These are phyloP conservation scores for Paracorniculantispora psalliotae DNA, from an alignment of 2,329 filamentous ascomycete genomes.

Conservation along the genomic window DNA sequence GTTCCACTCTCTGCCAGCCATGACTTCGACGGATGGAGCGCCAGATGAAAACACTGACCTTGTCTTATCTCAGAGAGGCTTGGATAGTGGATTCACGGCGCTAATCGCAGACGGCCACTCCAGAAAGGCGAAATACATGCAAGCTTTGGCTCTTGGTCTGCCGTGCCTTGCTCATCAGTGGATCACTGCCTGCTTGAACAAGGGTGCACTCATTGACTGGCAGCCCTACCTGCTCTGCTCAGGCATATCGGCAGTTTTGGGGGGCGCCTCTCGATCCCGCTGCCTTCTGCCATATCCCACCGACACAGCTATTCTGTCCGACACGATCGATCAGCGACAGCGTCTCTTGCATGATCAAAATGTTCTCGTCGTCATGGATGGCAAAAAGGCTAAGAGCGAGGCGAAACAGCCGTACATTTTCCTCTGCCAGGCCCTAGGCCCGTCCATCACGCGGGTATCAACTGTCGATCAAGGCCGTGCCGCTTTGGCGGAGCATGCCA, in stretches of 20 bases:
- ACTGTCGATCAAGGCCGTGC: slow-evolving; percentile 61
- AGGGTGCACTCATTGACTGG: slow-evolving; percentile 64
- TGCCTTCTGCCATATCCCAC: slow-evolving; percentile 59
- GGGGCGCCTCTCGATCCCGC: slow-evolving; percentile 72
- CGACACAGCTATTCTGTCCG: slow-evolving; percentile 46
- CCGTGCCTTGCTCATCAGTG: slow-evolving; percentile 82
- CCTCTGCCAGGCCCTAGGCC: slow-evolving; percentile 72
- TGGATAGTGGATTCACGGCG: slow-evolving; percentile 68
- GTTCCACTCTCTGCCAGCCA: slow-evolving; percentile 51
- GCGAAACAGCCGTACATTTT: slow-evolving; percentile 73
- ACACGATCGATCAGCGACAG: slow-evolving; percentile 55
- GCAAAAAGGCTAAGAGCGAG: slow-evolving; percentile 53
- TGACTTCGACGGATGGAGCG: slow-evolving; percentile 27
- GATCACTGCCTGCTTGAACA: slow-evolving; percentile 66
- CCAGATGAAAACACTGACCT: slow-evolving; percentile 24
- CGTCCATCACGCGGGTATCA: slow-evolving; percentile 60
- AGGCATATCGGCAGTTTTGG: slow-evolving; percentile 71
- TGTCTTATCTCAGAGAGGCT: slow-evolving; percentile 50
- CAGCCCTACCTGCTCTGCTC: slow-evolving; percentile 77
- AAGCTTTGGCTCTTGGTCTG: slow-evolving; percentile 83
- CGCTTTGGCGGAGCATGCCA: slow-evolving; percentile 48
- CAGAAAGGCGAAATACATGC: slow-evolving; percentile 86
- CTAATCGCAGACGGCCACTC: slow-evolving; percentile 83
- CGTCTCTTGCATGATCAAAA: slow-evolving; percentile 59
- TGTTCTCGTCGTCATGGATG: slow-evolving; percentile 64